Percentiles rank a stretch among this genome's conserved stretches.
phyloP scores from a whole-genome alignment of 768 basidiomycete species.

The Mrakia hoshinonis region DNA sequence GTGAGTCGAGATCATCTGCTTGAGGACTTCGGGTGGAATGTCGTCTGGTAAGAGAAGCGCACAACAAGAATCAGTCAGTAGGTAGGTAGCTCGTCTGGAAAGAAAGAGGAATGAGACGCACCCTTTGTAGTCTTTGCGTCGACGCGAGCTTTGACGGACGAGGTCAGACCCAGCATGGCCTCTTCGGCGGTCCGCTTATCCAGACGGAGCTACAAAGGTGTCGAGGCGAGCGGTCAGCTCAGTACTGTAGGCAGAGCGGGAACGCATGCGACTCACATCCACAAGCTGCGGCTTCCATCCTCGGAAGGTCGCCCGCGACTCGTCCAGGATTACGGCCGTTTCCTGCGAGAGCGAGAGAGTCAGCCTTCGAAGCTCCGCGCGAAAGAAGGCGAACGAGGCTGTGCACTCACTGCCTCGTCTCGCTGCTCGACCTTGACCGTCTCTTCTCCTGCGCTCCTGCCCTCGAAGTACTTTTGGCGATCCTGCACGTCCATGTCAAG shows the following conservation, averaged over 20 bases:
- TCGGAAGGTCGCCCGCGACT: conserved; percentile 47
- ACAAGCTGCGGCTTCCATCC: conserved; percentile 55
- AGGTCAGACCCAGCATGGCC: conserved; percentile 65
- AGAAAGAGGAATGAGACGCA: conserved; percentile 35
- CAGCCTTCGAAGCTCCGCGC: not conserved
- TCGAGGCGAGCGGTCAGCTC: not conserved
- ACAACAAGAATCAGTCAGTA: not conserved
- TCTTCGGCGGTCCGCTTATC: conserved; percentile 61
- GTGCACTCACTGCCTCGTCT: conserved; percentile 33
- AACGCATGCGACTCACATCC: conserved; percentile 45
- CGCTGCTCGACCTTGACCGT: conserved; percentile 33
- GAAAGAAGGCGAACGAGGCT: not conserved
- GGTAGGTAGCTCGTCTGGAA: not conserved
- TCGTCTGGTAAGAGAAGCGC: conserved; percentile 49
- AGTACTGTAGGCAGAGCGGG: not conserved
- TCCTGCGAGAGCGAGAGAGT: conserved; percentile 12
- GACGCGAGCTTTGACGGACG: conserved; percentile 63
- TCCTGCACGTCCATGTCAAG: conserved; percentile 69
- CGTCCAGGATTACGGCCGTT: conserved; percentile 47
- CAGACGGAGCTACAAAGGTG: conserved; percentile 51
- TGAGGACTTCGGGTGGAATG: conserved; percentile 66
- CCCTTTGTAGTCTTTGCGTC: conserved; percentile 61
- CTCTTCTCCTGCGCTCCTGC: conserved; percentile 40
- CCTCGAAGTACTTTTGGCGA: conserved; percentile 72
- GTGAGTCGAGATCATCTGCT: conserved; percentile 80